Base-by-base conservation (phyloP, 768 basidiomycete species). In the Boletus reticuloceps region DNA sequence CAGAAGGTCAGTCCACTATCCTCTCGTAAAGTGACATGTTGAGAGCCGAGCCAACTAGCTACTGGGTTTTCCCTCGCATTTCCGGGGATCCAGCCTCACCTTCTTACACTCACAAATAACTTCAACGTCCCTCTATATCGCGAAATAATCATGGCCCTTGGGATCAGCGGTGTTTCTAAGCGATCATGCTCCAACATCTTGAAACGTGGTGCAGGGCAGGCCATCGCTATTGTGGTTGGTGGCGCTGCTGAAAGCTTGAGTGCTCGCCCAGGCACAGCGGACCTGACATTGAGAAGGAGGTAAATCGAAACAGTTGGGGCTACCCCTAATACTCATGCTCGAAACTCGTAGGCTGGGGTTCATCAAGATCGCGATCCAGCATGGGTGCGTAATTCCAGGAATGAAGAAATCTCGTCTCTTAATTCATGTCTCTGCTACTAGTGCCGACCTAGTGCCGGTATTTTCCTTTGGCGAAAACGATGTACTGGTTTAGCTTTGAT, bases 381-480 rank as follows among this genome's bases (percentile, higher is more conserved):
- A 94, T 66, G 93, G 91, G 91, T 91, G 55, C 11, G 82, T 56
- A 38, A 43, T 58, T 16, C 5, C 12, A 3, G 20, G 5, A 48
- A 25, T 9, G 22, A 20, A n/a, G n/a, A 22, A n/a, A 29, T 46
- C 44, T 38, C 47, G 39, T 31, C 55, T 14, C 47, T 39, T 25
- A 11, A 53, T 55, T 42, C 34, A 57, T 25, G 50, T 54, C 12
- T 46, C 32, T 44, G 37, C 14, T 50, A 22, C 14, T 60, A 94
- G 94, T 51, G 97, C 97, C 38, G 93, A 95, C 65, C 78, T 99
- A 12, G 97, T 99, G 0, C 97, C 97, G 0, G 95, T 98, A 4
- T 98, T 99, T 67, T 95, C 93, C 6, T 99, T 99, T 63, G 97
- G 97, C 13, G 97, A 99, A 77, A 98, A 98, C 69, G 97, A 98